Evolutionary conservation across 2,329 filamentous ascomycete species (phyloP), one percentile per base, ranked within the genome.

Genomic region (Fusarium paranaense): DNA sequence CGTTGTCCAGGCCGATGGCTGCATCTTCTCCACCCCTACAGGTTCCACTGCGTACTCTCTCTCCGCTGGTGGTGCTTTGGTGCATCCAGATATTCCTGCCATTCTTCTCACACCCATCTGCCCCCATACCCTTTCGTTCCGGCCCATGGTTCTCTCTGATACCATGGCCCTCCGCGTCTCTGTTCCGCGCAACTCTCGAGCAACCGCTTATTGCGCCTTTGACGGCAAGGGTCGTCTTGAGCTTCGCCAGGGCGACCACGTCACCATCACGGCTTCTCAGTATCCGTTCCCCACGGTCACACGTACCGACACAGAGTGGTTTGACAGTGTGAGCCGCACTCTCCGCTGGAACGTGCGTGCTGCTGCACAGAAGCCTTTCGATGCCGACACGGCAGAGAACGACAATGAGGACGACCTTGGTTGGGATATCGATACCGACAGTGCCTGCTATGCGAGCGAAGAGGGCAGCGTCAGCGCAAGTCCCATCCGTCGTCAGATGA

Each of bases 251-350:
- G 97, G 97, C 63, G 97, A 99, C 84, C 94, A 96, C 78, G 97
- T 99, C 81, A 98, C 96, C 70, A 97, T 99, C 78, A 95, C 96
- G 45, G 97, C 97, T 5, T 97, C 94, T 33, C 95, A 97, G 81
- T 99, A 98, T 80, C 97, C 97, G 0, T 98, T 99, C 86, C 97
- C 97, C 4, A 98, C 97, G 1, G 96, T 99, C 50, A 94, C 97
- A 67, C 93, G 95, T 73, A 94, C 93, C 72, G 92, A 92, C 70
- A 94, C 93, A 1, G 97, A 99, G 82, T 99, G 97, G 97, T 98
- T 99, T 81, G 94, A 98, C 82, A 97, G 94, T 79, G 95, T 99
- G 58, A 95, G 94, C 62, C 91, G 96, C 70, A 98, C 96, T 5
- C 87, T 99, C 68, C 90, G 95, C 72, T 99, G 97, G 97, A 99